Conservation (phyloP, 768 basidiomycete species). For the Mycena galericulata region DNA sequence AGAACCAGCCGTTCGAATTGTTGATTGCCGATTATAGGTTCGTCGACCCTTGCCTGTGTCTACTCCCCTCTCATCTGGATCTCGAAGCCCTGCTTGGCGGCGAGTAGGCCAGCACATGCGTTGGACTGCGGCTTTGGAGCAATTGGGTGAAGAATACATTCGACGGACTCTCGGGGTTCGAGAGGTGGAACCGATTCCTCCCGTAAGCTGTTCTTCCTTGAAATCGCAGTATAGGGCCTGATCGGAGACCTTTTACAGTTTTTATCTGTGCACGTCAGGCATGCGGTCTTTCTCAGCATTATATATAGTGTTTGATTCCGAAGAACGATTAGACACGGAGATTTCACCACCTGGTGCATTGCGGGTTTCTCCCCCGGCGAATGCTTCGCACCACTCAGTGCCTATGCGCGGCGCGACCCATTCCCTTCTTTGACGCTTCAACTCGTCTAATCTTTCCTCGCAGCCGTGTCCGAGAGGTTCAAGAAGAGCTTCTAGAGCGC, state of each 20-base stretch:
- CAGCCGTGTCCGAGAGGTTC: slow-evolving; percentile 49
- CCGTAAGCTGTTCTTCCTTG: slow-evolving; percentile 37
- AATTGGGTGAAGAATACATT: slow-evolving; percentile 40
- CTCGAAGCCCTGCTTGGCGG: slow-evolving; percentile 46
- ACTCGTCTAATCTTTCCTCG: too few species aligned
- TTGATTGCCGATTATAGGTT: slow-evolving; percentile 44
- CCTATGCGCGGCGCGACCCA: slow-evolving; percentile 40
- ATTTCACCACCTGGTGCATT: slow-evolving; percentile 49
- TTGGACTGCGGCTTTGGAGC: slow-evolving; percentile 41
- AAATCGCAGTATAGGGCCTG: not conserved
- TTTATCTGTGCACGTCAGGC: slow-evolving; percentile 52
- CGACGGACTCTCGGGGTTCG: slow-evolving; percentile 39
- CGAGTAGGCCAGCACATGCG: slow-evolving; percentile 46
- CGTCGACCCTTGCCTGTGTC: not conserved
- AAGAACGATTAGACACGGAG: slow-evolving; percentile 41
- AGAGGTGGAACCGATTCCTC: slow-evolving; percentile 39
- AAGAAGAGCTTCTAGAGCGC: slow-evolving; percentile 41
- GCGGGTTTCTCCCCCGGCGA: slow-evolving; percentile 37
- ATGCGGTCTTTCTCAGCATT: not conserved
- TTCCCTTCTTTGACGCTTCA: too few species aligned
- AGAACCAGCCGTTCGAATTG: slow-evolving; percentile 42
- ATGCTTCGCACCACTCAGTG: slow-evolving; percentile 47
- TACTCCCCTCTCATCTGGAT: not conserved
- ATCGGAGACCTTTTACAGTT: slow-evolving; percentile 36
- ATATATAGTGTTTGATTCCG: not conserved